A percentile compares a stretch with the other conserved stretches of the same genome.
Evolutionary conservation across 441 rosid species (phyloP).

Genomic region (Omphalea diandra): DNA sequence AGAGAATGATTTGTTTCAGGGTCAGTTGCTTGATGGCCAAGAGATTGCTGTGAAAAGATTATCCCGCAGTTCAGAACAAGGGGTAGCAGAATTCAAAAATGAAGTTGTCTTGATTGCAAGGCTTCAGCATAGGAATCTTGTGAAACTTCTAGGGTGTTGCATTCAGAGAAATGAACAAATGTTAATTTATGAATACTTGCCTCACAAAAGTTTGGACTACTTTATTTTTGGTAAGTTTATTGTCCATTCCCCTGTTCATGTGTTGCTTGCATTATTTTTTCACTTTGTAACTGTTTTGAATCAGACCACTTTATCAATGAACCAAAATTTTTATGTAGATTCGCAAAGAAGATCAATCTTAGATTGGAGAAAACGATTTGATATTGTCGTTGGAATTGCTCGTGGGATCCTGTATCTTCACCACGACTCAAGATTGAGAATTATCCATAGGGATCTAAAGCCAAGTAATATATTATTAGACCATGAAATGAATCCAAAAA

Average conservation of each 20-base stretch:
- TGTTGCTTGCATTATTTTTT: too few species aligned
- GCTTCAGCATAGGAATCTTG: constrained; percentile 26
- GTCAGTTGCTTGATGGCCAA: constrained; percentile 4
- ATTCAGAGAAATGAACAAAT: constrained; percentile 9
- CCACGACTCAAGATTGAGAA: constrained; percentile 38
- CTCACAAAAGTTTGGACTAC: constrained; percentile 21
- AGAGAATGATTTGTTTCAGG: constrained; percentile 8
- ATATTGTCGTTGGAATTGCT: constrained; percentile 15
- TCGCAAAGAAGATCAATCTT: background rate
- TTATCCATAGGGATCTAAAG: constrained; percentile 51
- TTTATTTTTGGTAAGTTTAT: constrained; percentile 20
- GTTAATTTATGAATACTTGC: constrained; percentile 20
- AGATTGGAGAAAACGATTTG: constrained; percentile 17
- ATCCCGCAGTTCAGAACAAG: constrained; percentile 16
- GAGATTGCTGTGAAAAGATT: constrained; percentile 20
- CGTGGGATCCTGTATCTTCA: constrained; percentile 36
- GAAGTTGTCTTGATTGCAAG: constrained; percentile 19
- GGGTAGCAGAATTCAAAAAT: constrained; percentile 18
- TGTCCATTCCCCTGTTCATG: too few species aligned
- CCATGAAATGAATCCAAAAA: constrained; percentile 46
- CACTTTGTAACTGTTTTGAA: background rate
- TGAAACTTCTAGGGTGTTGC: constrained; percentile 22
- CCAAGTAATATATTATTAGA: constrained; percentile 44
- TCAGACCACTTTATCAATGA: background rate
- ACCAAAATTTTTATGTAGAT: constrained; percentile 6